Percentiles rank a stretch among this genome's conserved stretches.
These are phyloP conservation scores for Musa schizocarpa DNA, from an alignment of 176 grass and related monocot species.

Conservation along the genomic window DNA sequence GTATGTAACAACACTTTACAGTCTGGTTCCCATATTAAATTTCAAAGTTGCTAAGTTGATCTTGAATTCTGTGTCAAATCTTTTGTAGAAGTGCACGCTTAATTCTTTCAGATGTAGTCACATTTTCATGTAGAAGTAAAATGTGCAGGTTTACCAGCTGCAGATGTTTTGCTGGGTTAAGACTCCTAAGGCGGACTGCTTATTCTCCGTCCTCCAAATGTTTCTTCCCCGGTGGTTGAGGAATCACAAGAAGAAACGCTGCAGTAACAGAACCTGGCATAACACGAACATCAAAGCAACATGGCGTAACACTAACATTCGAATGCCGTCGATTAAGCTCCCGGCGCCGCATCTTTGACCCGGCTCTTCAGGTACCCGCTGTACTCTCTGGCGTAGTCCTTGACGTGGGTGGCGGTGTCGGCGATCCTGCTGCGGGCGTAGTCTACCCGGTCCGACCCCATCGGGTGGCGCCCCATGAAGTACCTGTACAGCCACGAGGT, in stretches of 20 bases:
- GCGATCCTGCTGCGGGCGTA: constrained; percentile 73
- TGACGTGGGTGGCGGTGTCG: constrained; percentile 51
- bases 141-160: background rate
- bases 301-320: too few species aligned
- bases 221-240: too few species aligned
- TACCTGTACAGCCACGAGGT: constrained; percentile 51
- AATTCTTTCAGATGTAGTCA: too few species aligned
- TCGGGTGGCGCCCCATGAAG: constrained; percentile 47
- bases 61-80: too few species aligned
- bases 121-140: background rate
- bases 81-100: too few species aligned
- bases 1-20: too few species aligned
- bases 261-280: too few species aligned
- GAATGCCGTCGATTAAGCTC: constrained; percentile 9
- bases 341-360: constrained; percentile 58
- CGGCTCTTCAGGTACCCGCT: constrained; percentile 52
- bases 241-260: too few species aligned
- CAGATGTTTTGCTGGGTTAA: background rate
- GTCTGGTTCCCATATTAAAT: too few species aligned
- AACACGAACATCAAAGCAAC: too few species aligned
- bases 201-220: too few species aligned
- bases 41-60: too few species aligned
- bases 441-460: constrained; percentile 70
- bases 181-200: background rate
- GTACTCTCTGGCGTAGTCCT: constrained; percentile 55